Conservation (phyloP, 2,329 filamentous ascomycete genomes). For the Talaromyces pinophilus region DNA sequence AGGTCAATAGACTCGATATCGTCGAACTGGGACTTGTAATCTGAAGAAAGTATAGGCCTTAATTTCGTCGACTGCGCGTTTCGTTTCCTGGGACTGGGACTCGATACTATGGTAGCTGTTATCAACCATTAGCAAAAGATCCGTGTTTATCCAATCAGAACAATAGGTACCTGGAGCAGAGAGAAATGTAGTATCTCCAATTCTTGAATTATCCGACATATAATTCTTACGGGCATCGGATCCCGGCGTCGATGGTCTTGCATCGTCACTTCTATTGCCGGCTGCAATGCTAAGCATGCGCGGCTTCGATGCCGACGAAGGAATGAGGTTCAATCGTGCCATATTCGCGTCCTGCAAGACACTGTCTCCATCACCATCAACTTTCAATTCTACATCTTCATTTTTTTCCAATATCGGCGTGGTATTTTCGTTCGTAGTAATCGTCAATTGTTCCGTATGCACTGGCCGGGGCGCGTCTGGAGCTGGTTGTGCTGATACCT, state of each 20-base stretch:
- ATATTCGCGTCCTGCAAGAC: conserved; percentile 38
- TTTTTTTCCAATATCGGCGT: not conserved
- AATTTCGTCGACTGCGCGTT: conserved; percentile 17
- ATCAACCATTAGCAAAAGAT: not conserved
- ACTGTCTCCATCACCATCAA: conserved; percentile 30
- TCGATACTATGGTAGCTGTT: not conserved
- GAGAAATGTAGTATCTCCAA: conserved; percentile 18
- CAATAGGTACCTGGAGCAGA: conserved; percentile 32
- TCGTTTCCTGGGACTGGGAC: conserved; percentile 15
- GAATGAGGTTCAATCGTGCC: conserved; percentile 48
- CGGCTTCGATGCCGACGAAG: conserved; percentile 43
- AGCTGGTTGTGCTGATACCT: conserved; percentile 2
- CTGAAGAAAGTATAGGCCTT: conserved; percentile 1
- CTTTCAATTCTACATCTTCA: conserved; percentile 26
- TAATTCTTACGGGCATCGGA: conserved; percentile 22
- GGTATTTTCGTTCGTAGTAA: not conserved
- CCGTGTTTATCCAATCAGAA: not conserved
- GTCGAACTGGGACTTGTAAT: conserved; percentile 29
- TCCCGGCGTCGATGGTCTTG: conserved; percentile 29
- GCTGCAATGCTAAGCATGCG: conserved; percentile 39
- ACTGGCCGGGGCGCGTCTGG: not conserved
- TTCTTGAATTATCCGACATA: conserved; percentile 22
- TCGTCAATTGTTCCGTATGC: not conserved
- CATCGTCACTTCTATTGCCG: conserved; percentile 26
- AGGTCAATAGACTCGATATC: conserved; percentile 50